Evolutionary conservation across 768 basidiomycete genomes (phyloP).

Genomic region (Boletus sp.): DNA sequence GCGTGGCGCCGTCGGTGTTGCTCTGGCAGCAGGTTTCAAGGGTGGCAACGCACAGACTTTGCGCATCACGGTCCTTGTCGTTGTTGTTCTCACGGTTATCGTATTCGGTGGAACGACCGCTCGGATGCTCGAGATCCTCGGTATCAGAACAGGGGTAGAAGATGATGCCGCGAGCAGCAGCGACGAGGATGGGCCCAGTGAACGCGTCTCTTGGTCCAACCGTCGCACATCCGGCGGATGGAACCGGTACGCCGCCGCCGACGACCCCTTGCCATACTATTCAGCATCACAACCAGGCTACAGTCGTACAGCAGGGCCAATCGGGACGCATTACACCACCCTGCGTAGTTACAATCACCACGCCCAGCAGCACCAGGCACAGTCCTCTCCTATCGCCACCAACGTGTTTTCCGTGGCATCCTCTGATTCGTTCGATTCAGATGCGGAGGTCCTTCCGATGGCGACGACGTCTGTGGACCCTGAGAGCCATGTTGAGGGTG

Average conservation of each 20-base stretch:
- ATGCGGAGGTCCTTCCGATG: slow-evolving; percentile 75
- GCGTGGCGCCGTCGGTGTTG: slow-evolving; percentile 95
- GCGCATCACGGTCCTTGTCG: slow-evolving; percentile 89
- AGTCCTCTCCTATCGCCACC: slow-evolving; percentile 18
- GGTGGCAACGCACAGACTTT: slow-evolving; percentile 91
- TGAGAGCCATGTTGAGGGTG: slow-evolving; percentile 6
- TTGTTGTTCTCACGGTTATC: slow-evolving; percentile 92
- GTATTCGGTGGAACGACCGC: slow-evolving; percentile 97
- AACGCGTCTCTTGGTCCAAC: slow-evolving; percentile 35
- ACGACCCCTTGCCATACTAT: slow-evolving; percentile 41
- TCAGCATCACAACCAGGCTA: slow-evolving; percentile 25
- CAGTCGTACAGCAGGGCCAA: slow-evolving; percentile 37
- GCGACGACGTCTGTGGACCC: slow-evolving; percentile 46
- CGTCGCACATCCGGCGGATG: slow-evolving; percentile 38
- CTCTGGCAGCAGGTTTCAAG: slow-evolving; percentile 92
- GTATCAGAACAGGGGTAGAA: slow-evolving; percentile 91
- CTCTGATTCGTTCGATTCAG: slow-evolving; percentile 75
- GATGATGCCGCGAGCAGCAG: slow-evolving; percentile 71
- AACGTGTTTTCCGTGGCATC: slow-evolving; percentile 65
- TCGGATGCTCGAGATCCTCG: slow-evolving; percentile 95
- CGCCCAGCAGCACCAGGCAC: slow-evolving; percentile 16
- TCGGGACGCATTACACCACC: slow-evolving; percentile 56
- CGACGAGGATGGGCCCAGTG: slow-evolving; percentile 45
- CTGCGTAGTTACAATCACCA: slow-evolving; percentile 63
- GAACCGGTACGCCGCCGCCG: slow-evolving; percentile 43